phyloP scores from a whole-genome alignment of 2,329 filamentous ascomycete genomes.

The Ambrosiella beaveri region DNA sequence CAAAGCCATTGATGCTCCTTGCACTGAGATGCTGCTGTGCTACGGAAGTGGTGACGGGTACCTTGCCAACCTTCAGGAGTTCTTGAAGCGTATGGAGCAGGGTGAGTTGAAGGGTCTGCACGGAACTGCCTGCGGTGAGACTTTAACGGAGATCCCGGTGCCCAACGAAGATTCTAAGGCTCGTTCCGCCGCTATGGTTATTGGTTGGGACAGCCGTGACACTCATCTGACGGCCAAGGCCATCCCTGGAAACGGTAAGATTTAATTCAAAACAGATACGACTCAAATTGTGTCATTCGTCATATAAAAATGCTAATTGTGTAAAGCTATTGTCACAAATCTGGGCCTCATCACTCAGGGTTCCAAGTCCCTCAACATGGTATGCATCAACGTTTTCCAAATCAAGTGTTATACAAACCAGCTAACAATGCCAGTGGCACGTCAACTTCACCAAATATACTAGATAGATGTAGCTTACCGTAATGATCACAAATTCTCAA shows the following conservation, averaged over 20 bases:
- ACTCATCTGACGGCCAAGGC: conserved; percentile 20
- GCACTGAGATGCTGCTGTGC: conserved; percentile 24
- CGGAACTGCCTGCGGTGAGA: conserved; percentile 20
- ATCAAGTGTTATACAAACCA: background rate
- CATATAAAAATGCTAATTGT: background rate
- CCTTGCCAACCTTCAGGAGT: conserved; percentile 14
- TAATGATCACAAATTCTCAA: no score
- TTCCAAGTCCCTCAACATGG: conserved; percentile 20
- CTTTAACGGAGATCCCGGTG: conserved; percentile 18
- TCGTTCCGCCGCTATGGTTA: conserved; percentile 19
- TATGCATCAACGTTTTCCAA: conserved; percentile 14
- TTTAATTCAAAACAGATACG: background rate
- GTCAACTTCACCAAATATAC: conserved; percentile 15
- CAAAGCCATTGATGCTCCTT: conserved; percentile 21
- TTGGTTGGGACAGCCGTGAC: conserved; percentile 25
- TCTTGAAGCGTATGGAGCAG: conserved; percentile 19
- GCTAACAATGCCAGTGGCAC: conserved; percentile 17
- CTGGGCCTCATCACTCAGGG: conserved; percentile 19
- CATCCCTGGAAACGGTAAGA: conserved; percentile 15
- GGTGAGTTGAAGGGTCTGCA: conserved; percentile 18
- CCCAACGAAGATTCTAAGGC: conserved; percentile 17
- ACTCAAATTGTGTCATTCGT: background rate
- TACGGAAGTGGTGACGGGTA: conserved; percentile 19
- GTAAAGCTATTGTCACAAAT: conserved; percentile 22
- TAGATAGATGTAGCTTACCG: background rate